phyloP scores from a whole-genome alignment of 2,329 filamentous ascomycete genomes.

The Xylariaceae sp. region DNA sequence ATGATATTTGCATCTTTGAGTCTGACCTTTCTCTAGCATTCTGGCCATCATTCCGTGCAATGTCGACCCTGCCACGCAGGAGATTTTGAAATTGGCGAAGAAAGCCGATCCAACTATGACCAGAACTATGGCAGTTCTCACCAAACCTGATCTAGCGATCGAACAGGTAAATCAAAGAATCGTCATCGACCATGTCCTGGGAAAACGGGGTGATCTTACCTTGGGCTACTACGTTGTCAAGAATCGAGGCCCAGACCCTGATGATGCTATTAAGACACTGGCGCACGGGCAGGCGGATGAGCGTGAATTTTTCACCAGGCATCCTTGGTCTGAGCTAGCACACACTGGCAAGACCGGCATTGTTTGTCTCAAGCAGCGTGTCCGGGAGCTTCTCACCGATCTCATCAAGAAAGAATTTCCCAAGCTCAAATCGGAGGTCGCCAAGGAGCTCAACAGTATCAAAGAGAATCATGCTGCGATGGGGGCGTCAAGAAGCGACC shows the following conservation, averaged over 20 bases:
- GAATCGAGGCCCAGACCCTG: conserved; percentile 42
- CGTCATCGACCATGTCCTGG: conserved; percentile 38
- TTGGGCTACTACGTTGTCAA: conserved; percentile 46
- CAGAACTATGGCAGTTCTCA: conserved; percentile 36
- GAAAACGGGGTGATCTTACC: conserved; percentile 37
- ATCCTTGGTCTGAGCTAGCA: conserved; percentile 33
- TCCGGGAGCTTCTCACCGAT: conserved; percentile 36
- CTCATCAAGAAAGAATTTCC: conserved; percentile 35
- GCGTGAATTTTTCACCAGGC: conserved; percentile 33
- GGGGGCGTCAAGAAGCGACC: conserved; percentile 24
- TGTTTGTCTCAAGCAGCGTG: conserved; percentile 31
- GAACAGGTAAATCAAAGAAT: conserved; percentile 37
- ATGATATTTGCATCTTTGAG: not conserved
- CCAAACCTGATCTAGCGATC: conserved; percentile 48
- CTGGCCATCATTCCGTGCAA: conserved; percentile 34
- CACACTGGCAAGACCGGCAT: conserved; percentile 22
- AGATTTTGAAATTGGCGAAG: conserved; percentile 35
- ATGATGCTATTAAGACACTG: conserved; percentile 34
- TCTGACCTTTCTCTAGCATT: conserved; percentile 20
- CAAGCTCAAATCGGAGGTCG: conserved; percentile 25
- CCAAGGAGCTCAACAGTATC: conserved; percentile 14
- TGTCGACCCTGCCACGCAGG: conserved; percentile 36
- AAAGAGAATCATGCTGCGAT: conserved; percentile 17
- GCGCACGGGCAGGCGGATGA: conserved; percentile 33
- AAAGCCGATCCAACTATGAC: conserved; percentile 28